Conservation (phyloP, 208 protist genomes). For the Acanthamoeba healyi region DNA sequence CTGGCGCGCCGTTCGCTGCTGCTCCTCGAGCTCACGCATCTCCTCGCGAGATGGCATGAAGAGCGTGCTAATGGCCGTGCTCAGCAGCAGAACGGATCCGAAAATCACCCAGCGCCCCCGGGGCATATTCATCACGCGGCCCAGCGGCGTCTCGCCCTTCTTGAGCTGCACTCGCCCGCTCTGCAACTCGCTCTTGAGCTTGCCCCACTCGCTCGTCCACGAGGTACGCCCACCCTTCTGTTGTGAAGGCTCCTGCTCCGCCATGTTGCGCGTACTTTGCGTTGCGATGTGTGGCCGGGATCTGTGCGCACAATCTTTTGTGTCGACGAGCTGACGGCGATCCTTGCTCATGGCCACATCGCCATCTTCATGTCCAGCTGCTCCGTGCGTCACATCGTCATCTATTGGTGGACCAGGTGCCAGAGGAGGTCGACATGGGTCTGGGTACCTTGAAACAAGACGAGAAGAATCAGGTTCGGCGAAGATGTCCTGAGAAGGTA, state of each 20-base stretch:
- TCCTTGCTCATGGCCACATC: too few species aligned
- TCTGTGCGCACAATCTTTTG: too few species aligned
- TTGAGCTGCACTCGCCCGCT: not conserved
- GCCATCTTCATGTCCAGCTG: too few species aligned
- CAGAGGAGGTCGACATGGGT: too few species aligned
- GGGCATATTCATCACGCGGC: not conserved
- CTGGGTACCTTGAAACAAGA: too few species aligned
- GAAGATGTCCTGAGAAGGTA: too few species aligned
- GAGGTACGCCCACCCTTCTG: not conserved
- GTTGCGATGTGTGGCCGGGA: too few species aligned
- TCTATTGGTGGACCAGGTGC: too few species aligned
- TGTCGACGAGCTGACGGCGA: too few species aligned
- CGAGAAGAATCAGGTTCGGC: too few species aligned
- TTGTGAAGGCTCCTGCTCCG: not conserved
- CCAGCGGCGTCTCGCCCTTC: conserved; percentile 17
- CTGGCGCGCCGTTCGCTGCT: not conserved
- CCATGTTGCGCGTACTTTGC: not conserved
- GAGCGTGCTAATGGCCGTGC: not conserved
- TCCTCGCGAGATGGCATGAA: conserved; percentile 19
- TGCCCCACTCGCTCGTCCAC: not conserved
- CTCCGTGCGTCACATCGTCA: too few species aligned
- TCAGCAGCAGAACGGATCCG: not conserved
- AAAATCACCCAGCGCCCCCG: not conserved
- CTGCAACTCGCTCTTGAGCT: not conserved
- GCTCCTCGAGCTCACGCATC: not conserved